These are phyloP conservation scores for Spirogloea muscicola DNA, from an alignment of 139 green algal species.

Conservation along the genomic window DNA sequence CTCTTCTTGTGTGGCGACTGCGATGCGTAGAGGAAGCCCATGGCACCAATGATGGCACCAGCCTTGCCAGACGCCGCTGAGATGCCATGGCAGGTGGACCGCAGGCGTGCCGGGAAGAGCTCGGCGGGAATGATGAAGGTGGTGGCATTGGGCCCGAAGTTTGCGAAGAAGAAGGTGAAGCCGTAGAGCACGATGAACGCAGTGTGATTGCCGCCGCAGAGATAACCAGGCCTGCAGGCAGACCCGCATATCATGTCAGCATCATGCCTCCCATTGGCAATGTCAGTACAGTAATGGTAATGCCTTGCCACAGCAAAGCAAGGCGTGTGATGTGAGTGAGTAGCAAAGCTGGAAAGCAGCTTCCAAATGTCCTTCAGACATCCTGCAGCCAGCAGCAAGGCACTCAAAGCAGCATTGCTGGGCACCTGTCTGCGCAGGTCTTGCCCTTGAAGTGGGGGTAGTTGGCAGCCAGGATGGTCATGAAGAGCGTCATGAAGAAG, in stretches of 20 bases:
- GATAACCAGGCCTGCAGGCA: too few relatives aligned
- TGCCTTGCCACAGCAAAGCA: too few relatives aligned
- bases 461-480: slow-evolving; percentile 37
- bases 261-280: too few relatives aligned
- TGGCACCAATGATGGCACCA: slow-evolving; percentile 54
- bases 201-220: slow-evolving; percentile 17
- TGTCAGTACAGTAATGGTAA: too few relatives aligned
- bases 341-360: too few relatives aligned
- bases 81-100: slow-evolving; percentile 53
- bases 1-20: not conserved
- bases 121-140: slow-evolving; percentile 59
- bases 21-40: slow-evolving; percentile 46
- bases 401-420: too few relatives aligned
- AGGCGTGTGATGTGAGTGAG: too few relatives aligned
- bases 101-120: slow-evolving; percentile 47
- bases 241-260: too few relatives aligned
- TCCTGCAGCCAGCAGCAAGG: too few relatives aligned
- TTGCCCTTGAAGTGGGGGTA: slow-evolving; percentile 8
- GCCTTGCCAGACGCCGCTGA: slow-evolving; percentile 50
- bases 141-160: slow-evolving; percentile 59
- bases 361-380: too few relatives aligned
- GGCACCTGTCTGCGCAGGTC: not conserved
- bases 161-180: slow-evolving; percentile 59
- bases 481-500: slow-evolving; percentile 55
- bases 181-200: slow-evolving; percentile 40